Base-by-base conservation (phyloP, 148 eudicot species). In the Amaranthus hypochondriacus region DNA sequence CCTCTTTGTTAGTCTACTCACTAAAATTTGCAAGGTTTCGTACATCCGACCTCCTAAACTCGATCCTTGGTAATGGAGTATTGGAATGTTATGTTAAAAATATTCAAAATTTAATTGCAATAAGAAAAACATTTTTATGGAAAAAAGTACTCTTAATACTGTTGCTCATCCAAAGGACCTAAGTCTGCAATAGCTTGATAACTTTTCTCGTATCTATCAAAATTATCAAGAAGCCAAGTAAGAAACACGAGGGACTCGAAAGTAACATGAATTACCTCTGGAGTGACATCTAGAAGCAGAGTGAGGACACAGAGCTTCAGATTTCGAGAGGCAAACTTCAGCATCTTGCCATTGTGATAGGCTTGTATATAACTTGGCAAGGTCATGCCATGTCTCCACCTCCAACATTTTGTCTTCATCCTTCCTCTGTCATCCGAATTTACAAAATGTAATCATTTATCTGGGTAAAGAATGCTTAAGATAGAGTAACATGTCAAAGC, bases 341-440 rank as follows among this genome's bases (percentile, higher is more conserved):
- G 97, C 94, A 84, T 91, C 98, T 42, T 76, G 77, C 97, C 97
- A 93, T 48, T 88, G 97, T 61, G 89, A 89, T 64, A 83, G 84
- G 79, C 86, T 88, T 48, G 89, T 86, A 56, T 93, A 93, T 18
- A 89, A 68, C 48, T 87, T 85, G 14, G 98, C 95, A 68, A 93
- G 91, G 77, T 93, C 98, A 78, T 89, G 92, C 98, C 97, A 93
- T 8, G 95, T 91, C 80, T 91, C 95, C 86, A 88, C 78, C 87
- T 93, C 98, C 75, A 93, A 78, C 56, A 80, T 67, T 82, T 79
- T 81, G 46, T 79, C 86, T 43, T 42, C 68, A 47, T 82, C 78
- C 69, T 76, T 78, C 83, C 84, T 82, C 98, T 93, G 92, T 67
- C 62, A 77, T 59, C 14, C 54, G 14, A 56, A 75, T 56, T 28